phyloP scores from a whole-genome alignment of 139 green algal genomes.

The Gonium pectorale region DNA sequence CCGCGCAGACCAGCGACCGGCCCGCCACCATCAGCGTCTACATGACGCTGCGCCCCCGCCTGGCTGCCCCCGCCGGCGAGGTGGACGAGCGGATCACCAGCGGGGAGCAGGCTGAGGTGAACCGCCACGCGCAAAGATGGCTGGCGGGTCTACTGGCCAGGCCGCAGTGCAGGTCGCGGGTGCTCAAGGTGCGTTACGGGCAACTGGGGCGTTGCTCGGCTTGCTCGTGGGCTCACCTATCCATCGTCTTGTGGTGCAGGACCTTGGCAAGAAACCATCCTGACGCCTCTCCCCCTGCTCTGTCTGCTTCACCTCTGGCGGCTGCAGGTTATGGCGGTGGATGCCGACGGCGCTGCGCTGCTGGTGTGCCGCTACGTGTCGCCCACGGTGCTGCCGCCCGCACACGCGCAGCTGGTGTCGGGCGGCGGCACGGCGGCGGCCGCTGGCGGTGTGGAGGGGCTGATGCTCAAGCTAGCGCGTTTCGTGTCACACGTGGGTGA shows the following conservation, averaged over 20 bases:
- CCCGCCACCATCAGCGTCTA: constrained; percentile 55
- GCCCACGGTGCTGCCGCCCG: constrained; percentile 57
- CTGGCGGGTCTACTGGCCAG: constrained; percentile 44
- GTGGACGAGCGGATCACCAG: constrained; percentile 46
- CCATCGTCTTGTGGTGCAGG: too few species aligned
- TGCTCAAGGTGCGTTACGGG: constrained; percentile 24
- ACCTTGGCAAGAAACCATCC: too few species aligned
- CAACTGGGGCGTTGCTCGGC: too few species aligned
- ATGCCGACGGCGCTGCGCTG: constrained; percentile 61
- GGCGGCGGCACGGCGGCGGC: not conserved
- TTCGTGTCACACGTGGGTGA: constrained; percentile 57
- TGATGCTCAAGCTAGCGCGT: constrained; percentile 61
- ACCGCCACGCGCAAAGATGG: constrained; percentile 63
- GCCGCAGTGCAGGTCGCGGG: constrained; percentile 43
- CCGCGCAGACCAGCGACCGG: constrained; percentile 49
- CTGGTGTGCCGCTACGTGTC: constrained; percentile 66
- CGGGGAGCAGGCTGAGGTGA: constrained; percentile 67
- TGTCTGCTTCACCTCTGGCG: too few species aligned
- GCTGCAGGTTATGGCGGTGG: constrained; percentile 57
- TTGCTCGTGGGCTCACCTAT: too few species aligned
- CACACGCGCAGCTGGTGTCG: constrained; percentile 5
- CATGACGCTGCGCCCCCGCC: constrained; percentile 59
- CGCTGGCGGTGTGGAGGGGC: constrained; percentile 48
- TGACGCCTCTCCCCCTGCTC: too few species aligned
- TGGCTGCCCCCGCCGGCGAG: constrained; percentile 49